Percentiles rank a stretch among this genome's conserved stretches.
Evolutionary conservation across 768 basidiomycete species (phyloP).

Genomic region (Trametes cinnabarina): DNA sequence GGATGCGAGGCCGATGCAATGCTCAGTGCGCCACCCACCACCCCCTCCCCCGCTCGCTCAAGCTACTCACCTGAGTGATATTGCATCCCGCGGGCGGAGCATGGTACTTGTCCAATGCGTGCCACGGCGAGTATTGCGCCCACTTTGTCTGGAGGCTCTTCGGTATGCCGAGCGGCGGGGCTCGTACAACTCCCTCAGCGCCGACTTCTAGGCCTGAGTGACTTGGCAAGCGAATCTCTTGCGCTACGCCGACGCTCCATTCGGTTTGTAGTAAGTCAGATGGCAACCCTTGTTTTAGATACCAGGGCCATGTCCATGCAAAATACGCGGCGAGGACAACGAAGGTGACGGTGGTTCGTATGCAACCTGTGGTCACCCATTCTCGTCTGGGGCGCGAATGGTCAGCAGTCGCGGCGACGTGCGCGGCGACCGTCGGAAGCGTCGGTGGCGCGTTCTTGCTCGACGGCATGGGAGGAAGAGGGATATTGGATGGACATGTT

Average conservation of each 20-base stretch:
- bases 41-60: no score
- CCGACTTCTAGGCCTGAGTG: neutral
- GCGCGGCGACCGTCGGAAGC: neutral
- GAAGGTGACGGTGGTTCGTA: conserved; percentile 12
- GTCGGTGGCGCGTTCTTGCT: conserved; percentile 10
- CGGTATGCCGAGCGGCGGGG: conserved; percentile 15
- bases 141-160: conserved; percentile 33
- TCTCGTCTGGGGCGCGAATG: neutral
- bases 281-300: neutral
- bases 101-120: conserved; percentile 44
- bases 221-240: neutral
- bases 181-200: conserved; percentile 1
- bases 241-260: neutral
- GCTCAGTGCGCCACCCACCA: neutral
- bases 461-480: conserved; percentile 3
- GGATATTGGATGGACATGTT: neutral
- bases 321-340: conserved; percentile 8
- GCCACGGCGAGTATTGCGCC: conserved; percentile 65
- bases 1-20: no score
- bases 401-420: neutral
- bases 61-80: conserved; percentile 56
- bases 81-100: conserved; percentile 48
- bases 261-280: neutral
- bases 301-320: conserved; percentile 12
- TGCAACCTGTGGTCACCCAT: conserved; percentile 13